Conservation (phyloP, 805 yeast species). For the Alloascoidea africana region DNA sequence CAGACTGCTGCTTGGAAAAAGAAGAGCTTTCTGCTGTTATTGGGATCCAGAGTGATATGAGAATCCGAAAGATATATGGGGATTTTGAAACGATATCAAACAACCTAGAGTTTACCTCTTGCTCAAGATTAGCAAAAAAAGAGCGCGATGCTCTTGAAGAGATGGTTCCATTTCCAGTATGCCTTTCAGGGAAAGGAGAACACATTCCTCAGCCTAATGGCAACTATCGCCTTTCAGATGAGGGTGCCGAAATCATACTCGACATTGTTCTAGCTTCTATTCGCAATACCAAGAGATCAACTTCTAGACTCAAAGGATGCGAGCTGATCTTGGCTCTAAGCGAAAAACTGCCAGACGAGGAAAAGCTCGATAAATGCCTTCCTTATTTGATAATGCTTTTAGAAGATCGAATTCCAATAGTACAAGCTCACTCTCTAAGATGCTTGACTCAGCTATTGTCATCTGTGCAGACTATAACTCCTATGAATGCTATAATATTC, state of each 20-base stretch:
- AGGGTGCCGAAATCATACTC: constrained; percentile 42
- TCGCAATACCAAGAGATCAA: constrained; percentile 43
- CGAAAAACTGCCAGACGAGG: constrained; percentile 67
- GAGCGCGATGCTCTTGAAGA: constrained; percentile 4
- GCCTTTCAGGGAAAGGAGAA: constrained; percentile 8
- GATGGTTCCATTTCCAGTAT: constrained; percentile 6
- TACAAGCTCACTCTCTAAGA: constrained; percentile 50
- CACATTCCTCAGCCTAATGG: constrained; percentile 8
- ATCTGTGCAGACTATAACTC: constrained; percentile 49
- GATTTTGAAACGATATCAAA: constrained; percentile 38
- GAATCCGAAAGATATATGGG: constrained; percentile 42
- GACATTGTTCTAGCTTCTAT: constrained; percentile 43
- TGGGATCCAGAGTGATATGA: constrained; percentile 32
- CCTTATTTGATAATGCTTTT: constrained; percentile 67
- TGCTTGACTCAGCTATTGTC: constrained; percentile 52
- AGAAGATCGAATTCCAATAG: constrained; percentile 51
- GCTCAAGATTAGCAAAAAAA: constrained; percentile 3
- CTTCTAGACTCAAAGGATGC: constrained; percentile 51
- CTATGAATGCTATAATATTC: constrained; percentile 63
- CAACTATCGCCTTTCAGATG: constrained; percentile 17
- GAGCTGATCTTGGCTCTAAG: constrained; percentile 65
- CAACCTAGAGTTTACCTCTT: constrained; percentile 20
- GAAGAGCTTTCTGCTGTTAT: constrained; percentile 9
- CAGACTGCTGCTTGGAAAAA: constrained; percentile 9
- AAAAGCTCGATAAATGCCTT: constrained; percentile 69